These are phyloP conservation scores for Globisporangium rhizosaccharum DNA, from an alignment of 352 stramenopile genomes.

Conservation along the genomic window DNA sequence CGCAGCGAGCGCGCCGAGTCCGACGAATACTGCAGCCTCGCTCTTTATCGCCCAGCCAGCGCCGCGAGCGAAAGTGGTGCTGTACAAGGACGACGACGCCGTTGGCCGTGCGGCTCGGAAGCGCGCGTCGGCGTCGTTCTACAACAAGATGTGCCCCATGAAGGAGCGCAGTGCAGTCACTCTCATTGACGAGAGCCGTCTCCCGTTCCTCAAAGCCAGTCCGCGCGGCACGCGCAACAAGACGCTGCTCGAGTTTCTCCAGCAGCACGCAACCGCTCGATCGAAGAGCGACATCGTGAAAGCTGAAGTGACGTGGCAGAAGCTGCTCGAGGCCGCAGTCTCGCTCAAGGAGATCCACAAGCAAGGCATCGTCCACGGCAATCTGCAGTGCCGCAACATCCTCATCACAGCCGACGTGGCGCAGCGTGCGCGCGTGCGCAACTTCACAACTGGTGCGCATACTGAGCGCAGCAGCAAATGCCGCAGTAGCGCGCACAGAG, in stretches of 20 bases:
- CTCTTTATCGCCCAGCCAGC: background rate
- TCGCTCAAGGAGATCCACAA: conserved; percentile 9
- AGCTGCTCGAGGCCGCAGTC: conserved; percentile 9
- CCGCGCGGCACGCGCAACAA: conserved; percentile 1
- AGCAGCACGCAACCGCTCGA: no score
- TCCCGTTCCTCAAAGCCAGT: conserved; percentile 6
- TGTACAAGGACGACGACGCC: background rate
- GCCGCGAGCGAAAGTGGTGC: background rate
- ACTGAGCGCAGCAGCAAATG: background rate
- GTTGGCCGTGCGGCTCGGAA: background rate
- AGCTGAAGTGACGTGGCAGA: conserved; percentile 10
- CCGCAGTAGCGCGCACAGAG: background rate
- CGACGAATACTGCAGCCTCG: background rate
- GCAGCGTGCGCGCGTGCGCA: conserved; percentile 10
- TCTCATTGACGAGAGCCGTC: conserved; percentile 8
- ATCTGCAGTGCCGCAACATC: conserved; percentile 12
- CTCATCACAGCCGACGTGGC: conserved; percentile 10
- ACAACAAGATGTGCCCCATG: background rate
- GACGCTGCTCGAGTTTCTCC: conserved; percentile 9
- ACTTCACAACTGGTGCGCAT: conserved; percentile 1
- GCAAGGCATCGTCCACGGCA: conserved; percentile 9
- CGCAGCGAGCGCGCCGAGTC: background rate
- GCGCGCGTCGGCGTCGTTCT: background rate
- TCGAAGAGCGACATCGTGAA: background rate
- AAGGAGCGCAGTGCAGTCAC: background rate